Evolutionary conservation across 1,284 basidiomycete genomes (phyloP).

Genomic region (Ceratobasidium sp.): DNA sequence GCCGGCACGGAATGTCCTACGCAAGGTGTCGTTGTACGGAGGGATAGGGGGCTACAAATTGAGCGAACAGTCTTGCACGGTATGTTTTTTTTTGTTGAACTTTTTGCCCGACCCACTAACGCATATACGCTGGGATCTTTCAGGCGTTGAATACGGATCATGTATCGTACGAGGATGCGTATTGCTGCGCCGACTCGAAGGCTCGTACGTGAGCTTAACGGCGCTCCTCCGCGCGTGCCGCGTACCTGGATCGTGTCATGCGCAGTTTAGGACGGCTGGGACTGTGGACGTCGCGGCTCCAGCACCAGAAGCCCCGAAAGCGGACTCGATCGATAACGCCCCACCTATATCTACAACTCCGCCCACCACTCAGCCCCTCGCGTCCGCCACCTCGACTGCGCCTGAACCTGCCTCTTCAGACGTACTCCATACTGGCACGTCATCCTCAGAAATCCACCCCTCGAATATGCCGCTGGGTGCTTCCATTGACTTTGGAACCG

Average conservation of each 20-base stretch:
- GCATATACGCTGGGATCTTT: background rate
- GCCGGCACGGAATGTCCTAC: slow-evolving; percentile 11
- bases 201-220: slow-evolving; percentile 34
- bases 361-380: background rate
- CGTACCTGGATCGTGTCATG: slow-evolving; percentile 39
- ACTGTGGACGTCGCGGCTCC: slow-evolving; percentile 28
- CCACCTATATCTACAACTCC: background rate
- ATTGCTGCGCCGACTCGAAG: slow-evolving; percentile 37
- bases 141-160: slow-evolving; percentile 37
- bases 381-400: slow-evolving; percentile 13
- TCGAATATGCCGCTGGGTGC: slow-evolving; percentile 33
- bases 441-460: slow-evolving; percentile 11
- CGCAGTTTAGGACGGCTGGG: slow-evolving; percentile 31
- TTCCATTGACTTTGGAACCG: slow-evolving; percentile 41
- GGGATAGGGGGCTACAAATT: slow-evolving; percentile 8
- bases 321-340: slow-evolving; percentile 12
- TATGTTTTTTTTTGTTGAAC: background rate
- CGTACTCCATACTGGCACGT: slow-evolving; percentile 18
- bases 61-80: slow-evolving; percentile 33
- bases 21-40: slow-evolving; percentile 19
- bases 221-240: slow-evolving; percentile 39
- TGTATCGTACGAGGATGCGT: slow-evolving; percentile 38
- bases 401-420: slow-evolving; percentile 25
- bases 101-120: background rate
- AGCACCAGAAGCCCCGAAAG: slow-evolving; percentile 15